A percentile compares a stretch with the other conserved stretches of the same genome.
These are phyloP conservation scores for Sarocladium strictum DNA, from an alignment of 2,329 filamentous ascomycete species.

Conservation along the genomic window DNA sequence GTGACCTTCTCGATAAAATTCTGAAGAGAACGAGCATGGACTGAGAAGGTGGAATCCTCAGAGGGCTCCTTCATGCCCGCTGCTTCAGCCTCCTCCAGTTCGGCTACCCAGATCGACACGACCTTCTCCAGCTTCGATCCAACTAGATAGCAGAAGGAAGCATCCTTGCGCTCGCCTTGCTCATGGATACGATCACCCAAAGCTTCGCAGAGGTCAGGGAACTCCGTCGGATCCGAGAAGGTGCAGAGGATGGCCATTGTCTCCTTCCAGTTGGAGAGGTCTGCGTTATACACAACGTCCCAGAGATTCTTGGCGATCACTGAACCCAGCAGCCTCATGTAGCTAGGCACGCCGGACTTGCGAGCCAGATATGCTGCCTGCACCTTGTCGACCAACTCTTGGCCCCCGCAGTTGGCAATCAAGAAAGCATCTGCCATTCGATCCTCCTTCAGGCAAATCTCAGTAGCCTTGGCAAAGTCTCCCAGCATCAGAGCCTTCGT, in stretches of 20 bases:
- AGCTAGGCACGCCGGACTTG: constrained; percentile 79
- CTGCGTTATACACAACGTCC: constrained; percentile 96
- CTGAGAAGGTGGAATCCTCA: constrained; percentile 78
- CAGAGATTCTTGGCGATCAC: constrained; percentile 95
- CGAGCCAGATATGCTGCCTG: constrained; percentile 85
- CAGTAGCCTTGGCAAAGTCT: constrained; percentile 82
- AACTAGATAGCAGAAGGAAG: constrained; percentile 92
- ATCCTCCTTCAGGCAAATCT: constrained; percentile 82
- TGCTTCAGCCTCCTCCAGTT: constrained; percentile 79
- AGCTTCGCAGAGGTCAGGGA: constrained; percentile 90
- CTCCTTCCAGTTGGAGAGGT: constrained; percentile 92
- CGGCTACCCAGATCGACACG: constrained; percentile 85
- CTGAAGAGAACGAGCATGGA: constrained; percentile 83
- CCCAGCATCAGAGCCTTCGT: constrained; percentile 85
- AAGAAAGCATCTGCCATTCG: constrained; percentile 95
- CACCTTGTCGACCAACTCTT: constrained; percentile 88
- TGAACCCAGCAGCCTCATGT: constrained; percentile 81
- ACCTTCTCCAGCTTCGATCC: constrained; percentile 98
- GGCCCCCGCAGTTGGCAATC: constrained; percentile 93
- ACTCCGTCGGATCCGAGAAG: constrained; percentile 85
- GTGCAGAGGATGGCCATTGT: constrained; percentile 94
- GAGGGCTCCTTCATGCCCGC: constrained; percentile 62
- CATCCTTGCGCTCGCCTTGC: constrained; percentile 73
- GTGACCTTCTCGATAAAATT: constrained; percentile 98
- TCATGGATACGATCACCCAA: constrained; percentile 88